These are phyloP conservation scores for Bacidia gigantensis DNA, from an alignment of 495 filamentous ascomycete species.

Conservation along the genomic window DNA sequence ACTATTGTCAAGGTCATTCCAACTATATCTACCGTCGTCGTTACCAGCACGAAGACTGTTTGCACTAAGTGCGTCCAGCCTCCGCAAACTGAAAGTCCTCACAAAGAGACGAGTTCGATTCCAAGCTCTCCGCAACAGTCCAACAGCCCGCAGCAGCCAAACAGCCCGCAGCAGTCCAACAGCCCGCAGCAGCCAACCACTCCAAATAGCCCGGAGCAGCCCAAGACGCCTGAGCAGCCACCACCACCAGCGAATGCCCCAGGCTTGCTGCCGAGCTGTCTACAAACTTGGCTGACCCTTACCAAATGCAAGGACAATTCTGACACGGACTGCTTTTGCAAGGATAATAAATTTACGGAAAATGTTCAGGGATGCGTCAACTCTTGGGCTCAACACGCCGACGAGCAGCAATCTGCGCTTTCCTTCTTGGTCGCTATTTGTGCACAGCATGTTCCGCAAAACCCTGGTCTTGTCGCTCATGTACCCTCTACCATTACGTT, in stretches of 20 bases:
- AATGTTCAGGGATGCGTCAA: slow-evolving; percentile 73
- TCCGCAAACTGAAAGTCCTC: slow-evolving; percentile 4
- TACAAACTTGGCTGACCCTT: slow-evolving; percentile 78
- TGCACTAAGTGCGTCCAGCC: slow-evolving; percentile 24
- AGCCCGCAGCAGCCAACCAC: not conserved
- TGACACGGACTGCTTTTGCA: slow-evolving; percentile 78
- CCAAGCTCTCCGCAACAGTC: slow-evolving; percentile 5
- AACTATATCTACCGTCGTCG: slow-evolving; percentile 26
- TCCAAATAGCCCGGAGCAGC: not conserved
- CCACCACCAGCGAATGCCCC: slow-evolving; percentile 33
- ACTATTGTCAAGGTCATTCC: slow-evolving; percentile 13
- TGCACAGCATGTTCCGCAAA: slow-evolving; percentile 53
- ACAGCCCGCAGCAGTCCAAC: slow-evolving; percentile 9
- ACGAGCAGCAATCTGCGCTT: slow-evolving; percentile 56
- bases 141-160: not conserved
- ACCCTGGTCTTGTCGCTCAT: slow-evolving; percentile 74
- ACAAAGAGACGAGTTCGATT: slow-evolving; percentile 1
- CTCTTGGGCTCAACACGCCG: slow-evolving; percentile 52
- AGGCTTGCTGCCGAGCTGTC: slow-evolving; percentile 64
- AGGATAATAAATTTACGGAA: slow-evolving; percentile 56
- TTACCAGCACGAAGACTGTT: slow-evolving; percentile 29
- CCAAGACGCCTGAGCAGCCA: not conserved
- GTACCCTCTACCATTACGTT: slow-evolving; percentile 50
- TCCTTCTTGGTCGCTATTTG: slow-evolving; percentile 88
- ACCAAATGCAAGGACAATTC: slow-evolving; percentile 71